A percentile compares a stretch with the other conserved stretches of the same genome.
Evolutionary conservation across 768 basidiomycete genomes (phyloP).

Genomic region (Leccinellum albellum): DNA sequence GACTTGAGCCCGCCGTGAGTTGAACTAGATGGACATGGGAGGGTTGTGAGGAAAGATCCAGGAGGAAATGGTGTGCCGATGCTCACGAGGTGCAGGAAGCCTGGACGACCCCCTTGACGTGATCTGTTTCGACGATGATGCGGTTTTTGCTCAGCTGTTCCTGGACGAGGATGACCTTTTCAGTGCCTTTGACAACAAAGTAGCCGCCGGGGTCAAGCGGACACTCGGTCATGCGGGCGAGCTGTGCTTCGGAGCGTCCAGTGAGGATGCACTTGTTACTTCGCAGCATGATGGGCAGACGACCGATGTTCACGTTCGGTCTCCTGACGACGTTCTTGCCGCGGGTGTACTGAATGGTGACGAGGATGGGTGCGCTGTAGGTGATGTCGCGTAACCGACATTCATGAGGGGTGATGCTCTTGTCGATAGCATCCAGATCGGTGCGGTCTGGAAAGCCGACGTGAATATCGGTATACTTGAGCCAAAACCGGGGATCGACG

Average conservation of each 20-base stretch:
- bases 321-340: slow-evolving; percentile 85
- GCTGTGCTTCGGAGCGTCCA: slow-evolving; percentile 67
- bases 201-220: slow-evolving; percentile 99
- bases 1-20: slow-evolving; percentile 87
- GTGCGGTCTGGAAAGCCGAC: slow-evolving; percentile 90
- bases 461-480: slow-evolving; percentile 93
- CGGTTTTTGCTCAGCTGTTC: slow-evolving; percentile 99
- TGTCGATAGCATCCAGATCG: slow-evolving; percentile 74
- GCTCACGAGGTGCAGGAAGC: slow-evolving; percentile 95
- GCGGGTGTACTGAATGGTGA: slow-evolving; percentile 92
- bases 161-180: slow-evolving; percentile 98
- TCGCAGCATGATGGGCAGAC: slow-evolving; percentile 93
- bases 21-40: slow-evolving; percentile 43
- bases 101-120: slow-evolving; percentile 84
- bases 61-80: not conserved
- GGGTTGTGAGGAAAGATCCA: slow-evolving; percentile 5
- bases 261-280: slow-evolving; percentile 93
- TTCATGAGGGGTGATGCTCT: slow-evolving; percentile 91
- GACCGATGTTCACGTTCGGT: slow-evolving; percentile 80
- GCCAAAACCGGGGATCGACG: slow-evolving; percentile 93
- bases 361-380: slow-evolving; percentile 88
- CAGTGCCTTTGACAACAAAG: slow-evolving; percentile 98
- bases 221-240: slow-evolving; percentile 96
- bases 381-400: slow-evolving; percentile 94
- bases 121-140: slow-evolving; percentile 96